Base-by-base conservation (phyloP, 2,329 filamentous ascomycete species). In the Stagonosporopsis chrysanthemi region DNA sequence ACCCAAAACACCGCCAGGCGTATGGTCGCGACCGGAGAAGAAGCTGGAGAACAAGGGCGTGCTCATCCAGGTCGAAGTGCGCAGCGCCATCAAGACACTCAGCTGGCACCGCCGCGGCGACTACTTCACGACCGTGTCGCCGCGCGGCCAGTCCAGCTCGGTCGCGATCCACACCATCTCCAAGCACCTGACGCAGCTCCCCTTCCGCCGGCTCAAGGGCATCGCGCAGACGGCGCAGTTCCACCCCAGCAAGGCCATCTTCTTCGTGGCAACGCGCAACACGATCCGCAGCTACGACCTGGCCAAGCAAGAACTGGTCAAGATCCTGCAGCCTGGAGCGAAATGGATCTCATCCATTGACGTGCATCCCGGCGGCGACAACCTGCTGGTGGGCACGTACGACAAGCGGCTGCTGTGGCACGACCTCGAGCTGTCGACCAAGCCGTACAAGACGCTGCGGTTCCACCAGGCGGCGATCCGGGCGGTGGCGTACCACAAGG, bases 231-330 rank as follows among this genome's bases (percentile, higher is more conserved):
- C 90, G 1, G 93, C 92, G 4, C 91, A 93, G 66, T 99, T 99
- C 84, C 96, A 99, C 77, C 95, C 95, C 2, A 91, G 89, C 38
- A 89, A 92, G 65, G 93, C 95, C 0, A 87, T 97, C 46, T 93
- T 99, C 80, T 98, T 98, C 73, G 91, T 99, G 52, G 95, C 95
- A 3, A 98, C 96, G 11, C 92, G 97, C 77, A 90, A 94, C 68
- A 90, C 90, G 56, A 93, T 99, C 71, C 90, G 95, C 54, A 90
- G 91, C 71, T 99, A 99, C 79, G 95, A 99, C 76, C 84, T 99
- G 42, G 90, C 94, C 64, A 89, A 89, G 69, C 92, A 97, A 75
- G 90, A 96, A 71, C 86, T 99, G 31, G 85, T 97, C 77, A 97
- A 97, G 81, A 91, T 95, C 56, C 82, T 99, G 56, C 92, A 96